A percentile compares a stretch with the other conserved stretches of the same genome.
Conservation (phyloP, 768 basidiomycete genomes). For the Psilocybe cyanescens region DNA sequence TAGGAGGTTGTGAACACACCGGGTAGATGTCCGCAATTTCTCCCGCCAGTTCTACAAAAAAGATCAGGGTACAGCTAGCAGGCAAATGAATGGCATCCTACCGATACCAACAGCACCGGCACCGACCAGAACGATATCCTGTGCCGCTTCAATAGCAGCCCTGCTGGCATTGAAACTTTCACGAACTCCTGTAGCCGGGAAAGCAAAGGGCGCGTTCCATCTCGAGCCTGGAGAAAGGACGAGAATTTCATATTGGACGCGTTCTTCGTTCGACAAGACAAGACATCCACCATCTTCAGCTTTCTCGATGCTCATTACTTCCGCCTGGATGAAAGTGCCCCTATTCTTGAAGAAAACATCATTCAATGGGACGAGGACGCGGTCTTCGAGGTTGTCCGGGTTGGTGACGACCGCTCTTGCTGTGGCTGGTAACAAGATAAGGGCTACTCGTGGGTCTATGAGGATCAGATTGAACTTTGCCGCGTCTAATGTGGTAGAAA, state of each 20-base stretch:
- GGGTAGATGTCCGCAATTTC: constrained; percentile 45
- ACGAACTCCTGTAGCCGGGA: constrained; percentile 30
- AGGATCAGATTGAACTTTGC: constrained; percentile 50
- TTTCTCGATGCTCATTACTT: constrained; percentile 28
- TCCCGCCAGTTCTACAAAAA: constrained; percentile 40
- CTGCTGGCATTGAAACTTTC: constrained; percentile 30
- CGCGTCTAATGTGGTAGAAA: constrained; percentile 51
- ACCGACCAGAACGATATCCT: constrained; percentile 52
- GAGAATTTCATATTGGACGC: constrained; percentile 50
- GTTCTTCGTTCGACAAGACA: constrained; percentile 46
- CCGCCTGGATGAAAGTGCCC: constrained; percentile 42
- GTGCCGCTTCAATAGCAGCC: constrained; percentile 33
- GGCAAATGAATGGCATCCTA: constrained; percentile 16
- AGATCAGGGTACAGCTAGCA: neutral
- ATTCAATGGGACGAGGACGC: constrained; percentile 47
- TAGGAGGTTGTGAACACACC: constrained; percentile 22
- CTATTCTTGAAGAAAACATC: constrained; percentile 45
- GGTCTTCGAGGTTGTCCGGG: constrained; percentile 34
- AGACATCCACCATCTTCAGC: constrained; percentile 42
- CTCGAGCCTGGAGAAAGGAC: constrained; percentile 54
- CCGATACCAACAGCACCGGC: constrained; percentile 58
- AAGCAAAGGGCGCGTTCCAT: constrained; percentile 43
- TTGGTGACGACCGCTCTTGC: constrained; percentile 50
- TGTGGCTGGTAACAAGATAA: constrained; percentile 46
- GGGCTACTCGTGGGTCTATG: constrained; percentile 48